Percentiles rank a stretch among this genome's conserved stretches.
These are phyloP conservation scores for Phalaenopsis equestris DNA, from an alignment of 106 monocot genomes.

Conservation along the genomic window DNA sequence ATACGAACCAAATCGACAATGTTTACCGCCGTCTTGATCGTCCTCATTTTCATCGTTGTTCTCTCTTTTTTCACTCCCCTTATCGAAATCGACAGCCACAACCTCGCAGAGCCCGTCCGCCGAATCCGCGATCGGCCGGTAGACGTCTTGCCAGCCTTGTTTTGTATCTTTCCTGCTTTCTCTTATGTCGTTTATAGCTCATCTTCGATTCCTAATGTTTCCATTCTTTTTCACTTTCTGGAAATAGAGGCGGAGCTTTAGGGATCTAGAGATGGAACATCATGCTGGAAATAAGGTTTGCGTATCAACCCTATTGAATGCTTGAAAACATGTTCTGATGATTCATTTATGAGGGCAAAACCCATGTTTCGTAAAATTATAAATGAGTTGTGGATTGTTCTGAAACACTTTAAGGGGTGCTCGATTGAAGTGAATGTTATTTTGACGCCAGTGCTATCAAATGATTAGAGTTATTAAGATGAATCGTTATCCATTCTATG, in stretches of 20 bases:
- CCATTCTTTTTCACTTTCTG: background rate
- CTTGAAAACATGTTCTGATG: background rate
- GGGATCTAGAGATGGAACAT: background rate
- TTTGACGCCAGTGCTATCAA: no score
- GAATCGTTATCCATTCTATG: no score
- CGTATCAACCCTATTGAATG: background rate
- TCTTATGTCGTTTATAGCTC: background rate
- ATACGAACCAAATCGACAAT: conserved; percentile 12
- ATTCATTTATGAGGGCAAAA: background rate
- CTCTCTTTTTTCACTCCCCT: conserved; percentile 50
- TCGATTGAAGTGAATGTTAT: no score
- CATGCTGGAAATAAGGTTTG: background rate
- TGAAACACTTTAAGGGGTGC: no score
- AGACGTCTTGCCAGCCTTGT: background rate
- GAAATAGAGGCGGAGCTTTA: conserved; percentile 19
- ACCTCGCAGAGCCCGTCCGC: background rate
- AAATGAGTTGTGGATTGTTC: no score
- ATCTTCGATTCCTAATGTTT: background rate
- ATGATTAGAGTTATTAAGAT: no score
- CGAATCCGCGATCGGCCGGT: conserved; percentile 5
- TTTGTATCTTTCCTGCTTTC: background rate
- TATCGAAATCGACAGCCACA: conserved; percentile 21
- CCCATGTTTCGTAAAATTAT: background rate
- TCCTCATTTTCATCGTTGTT: conserved; percentile 32
- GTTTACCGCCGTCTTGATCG: conserved; percentile 19